Evolutionary conservation across 129 eudicot species (phyloP), one percentile per base, ranked within the genome.

Genomic region (Escallonia rubra): DNA sequence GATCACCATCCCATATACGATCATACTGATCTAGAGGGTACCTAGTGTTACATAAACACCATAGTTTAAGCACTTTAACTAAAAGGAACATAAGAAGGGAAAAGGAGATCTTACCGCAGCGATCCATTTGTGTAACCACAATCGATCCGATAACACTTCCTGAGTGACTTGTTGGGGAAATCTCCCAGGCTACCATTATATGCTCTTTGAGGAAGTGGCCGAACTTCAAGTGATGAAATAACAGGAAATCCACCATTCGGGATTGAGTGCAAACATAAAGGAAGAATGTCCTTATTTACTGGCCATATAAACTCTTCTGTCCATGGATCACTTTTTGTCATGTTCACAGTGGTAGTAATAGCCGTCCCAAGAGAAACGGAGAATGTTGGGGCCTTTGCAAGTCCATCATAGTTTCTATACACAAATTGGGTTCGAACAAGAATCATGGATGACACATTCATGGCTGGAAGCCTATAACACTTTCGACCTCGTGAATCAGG

Each of bases 1-100:
- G 71, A 76, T 92, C 98, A 9, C 82, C 76, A 59, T 92, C 98
- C 98, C 98, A 92, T 75, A 92, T 88, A 34, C 98, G 85, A 67
- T 92, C 98, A 55, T 86, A 92, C 71, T 67, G 86, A 67, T 92
- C 98, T 65, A 78, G 54, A 41, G 98, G 96, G 80, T 88, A 92
- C 89, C 98, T 92, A 48, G 7, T 51, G 74, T 64, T 52, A 11
- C 65, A 66, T 14, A 34, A 68, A 50, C 14, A 68, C 15, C 34
- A 53, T 50, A 49, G 1, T 34, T 71, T 46, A 8, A 51, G 34
- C 63, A 23, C 34, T 23, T 23, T 23, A 23, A 46, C 51, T 53
- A 48, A 69, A 68, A 59, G 40, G 34, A 23, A 23, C 34, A 23
- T 23, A 23, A 23, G 34, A 6, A 69, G 39, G 41, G 48, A 65